Base-by-base conservation (phyloP, 176 grass and related monocot genomes). In the Eremochloa ophiuroides region DNA sequence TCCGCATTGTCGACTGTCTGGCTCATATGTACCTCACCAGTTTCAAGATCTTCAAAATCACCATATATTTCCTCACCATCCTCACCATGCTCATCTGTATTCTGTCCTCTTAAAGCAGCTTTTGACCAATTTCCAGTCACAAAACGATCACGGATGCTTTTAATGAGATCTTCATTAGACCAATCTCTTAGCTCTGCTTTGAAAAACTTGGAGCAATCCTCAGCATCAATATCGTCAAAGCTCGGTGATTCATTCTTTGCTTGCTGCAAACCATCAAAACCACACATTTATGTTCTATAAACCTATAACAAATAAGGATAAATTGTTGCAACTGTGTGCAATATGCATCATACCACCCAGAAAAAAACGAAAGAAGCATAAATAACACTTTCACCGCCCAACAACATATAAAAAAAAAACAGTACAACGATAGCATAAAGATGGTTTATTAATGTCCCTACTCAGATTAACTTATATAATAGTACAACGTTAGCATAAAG, bases 61-160 rank as follows among this genome's bases (percentile, higher is more conserved):
- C 93, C 96, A 90, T 85, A 88, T 51, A 84, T 12, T 53, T 83
- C 80, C 84, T 86, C 92, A 77, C 89, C 88, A 81, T 91, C 92
- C 51, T 87, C 88, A 50, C 61, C 62, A 82, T 83, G 84, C 68
- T 88, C 92, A 84, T 93, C 80, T 43, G 55, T 25, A 38, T 71
- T 75, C 28, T 83, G 71, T 37, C 93, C 96, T 85, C 91, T 87
- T 63, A 89, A 81, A 79, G 96, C 76, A 86, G 96, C 93, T 86
- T 93, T 99, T 89, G 91, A 93, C 96, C 96, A 99, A 80, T 99
- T 79, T 77, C 93, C 96, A 72, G 96, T 99, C 50, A 99, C 91
- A 80, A 99, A 99, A 69, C 87, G 88, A 74, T 99, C 91, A 62
- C 88, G 89, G 35, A 93, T 86, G 79, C 82, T 91, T 61, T 86